Evolutionary conservation across 2,329 filamentous ascomycete genomes (phyloP), one percentile per base, ranked within the genome.

Genomic region (Fusarium illudens): DNA sequence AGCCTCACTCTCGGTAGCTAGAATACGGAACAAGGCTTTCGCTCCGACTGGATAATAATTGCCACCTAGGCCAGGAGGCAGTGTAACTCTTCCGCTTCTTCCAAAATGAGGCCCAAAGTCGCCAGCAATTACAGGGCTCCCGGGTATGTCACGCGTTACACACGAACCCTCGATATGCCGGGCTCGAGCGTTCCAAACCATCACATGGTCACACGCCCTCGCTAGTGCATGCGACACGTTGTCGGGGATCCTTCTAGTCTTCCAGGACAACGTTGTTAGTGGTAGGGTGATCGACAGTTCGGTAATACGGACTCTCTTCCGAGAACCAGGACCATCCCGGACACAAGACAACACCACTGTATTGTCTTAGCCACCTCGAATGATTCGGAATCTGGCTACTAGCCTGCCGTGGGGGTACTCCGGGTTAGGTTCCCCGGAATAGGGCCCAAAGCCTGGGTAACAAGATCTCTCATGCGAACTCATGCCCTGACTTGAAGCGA

Each of bases 201-300:
- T 44, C 6, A 55, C 54, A 56, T 62, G 46, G 13, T 57, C 52
- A 4, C 49, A 29, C 12, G 57, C 60, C 5, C 68, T 58, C 7
- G 63, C 65, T 66, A 64, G 67, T 1, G 58, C 58, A 13, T 55
- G 42, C 4, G 65, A 64, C 17, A 67, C 63, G 17, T 36, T 61
- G 20, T 54, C 56, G 11, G 68, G 59, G 25, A 71, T 60, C 34
- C 36, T 72, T 68, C 15, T 37, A 12, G 39, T 44, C 20, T 44
- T 44, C 39, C 51, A 9, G 71, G 46, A 22, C 71, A 65, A 22
- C 63, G 62, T 30, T 54, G 46, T 13, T 63, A 62, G 9, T 62
- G 66, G 22, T 64, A 60, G 3, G 58, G 48, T n/a, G 48, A 58
- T 87, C 81, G 3, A 85, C 86, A 4, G 87, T 83, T n/a, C 83